Percentiles rank a stretch among this genome's conserved stretches.
These are phyloP conservation scores for Penicillium aurantiogriseum DNA, from an alignment of 2,329 filamentous ascomycete species.

Conservation along the genomic window DNA sequence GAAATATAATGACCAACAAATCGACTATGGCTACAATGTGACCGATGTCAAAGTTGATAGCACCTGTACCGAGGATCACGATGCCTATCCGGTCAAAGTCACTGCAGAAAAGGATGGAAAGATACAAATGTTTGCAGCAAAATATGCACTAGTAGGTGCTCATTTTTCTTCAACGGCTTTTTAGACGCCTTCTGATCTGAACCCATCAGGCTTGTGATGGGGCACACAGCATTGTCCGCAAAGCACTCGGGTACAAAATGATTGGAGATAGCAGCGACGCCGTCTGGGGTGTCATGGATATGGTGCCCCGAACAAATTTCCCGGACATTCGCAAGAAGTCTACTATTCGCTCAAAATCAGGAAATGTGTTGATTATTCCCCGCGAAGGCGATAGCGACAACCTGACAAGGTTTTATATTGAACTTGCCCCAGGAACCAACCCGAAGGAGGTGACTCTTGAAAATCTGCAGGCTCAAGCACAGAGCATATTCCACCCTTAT, in stretches of 20 bases:
- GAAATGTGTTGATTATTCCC: constrained; percentile 52
- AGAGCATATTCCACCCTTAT: constrained; percentile 56
- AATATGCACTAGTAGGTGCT: constrained; percentile 52
- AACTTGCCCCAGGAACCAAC: constrained; percentile 52
- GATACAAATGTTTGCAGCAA: constrained; percentile 46
- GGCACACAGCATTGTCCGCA: constrained; percentile 43
- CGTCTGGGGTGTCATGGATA: constrained; percentile 59
- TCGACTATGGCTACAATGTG: constrained; percentile 58
- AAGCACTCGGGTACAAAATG: constrained; percentile 51
- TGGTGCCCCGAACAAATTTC: constrained; percentile 50
- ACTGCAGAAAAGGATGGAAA: constrained; percentile 44
- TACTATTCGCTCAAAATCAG: constrained; percentile 47
- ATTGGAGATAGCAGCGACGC: constrained; percentile 58
- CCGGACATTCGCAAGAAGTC: constrained; percentile 53
- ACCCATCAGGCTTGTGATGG: constrained; percentile 48
- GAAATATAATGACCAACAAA: constrained; percentile 41
- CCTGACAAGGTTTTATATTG: constrained; percentile 62
- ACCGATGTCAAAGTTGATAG: constrained; percentile 53
- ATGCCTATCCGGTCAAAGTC: constrained; percentile 48
- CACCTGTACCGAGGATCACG: constrained; percentile 33
- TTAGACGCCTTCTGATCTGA: background rate
- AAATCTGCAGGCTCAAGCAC: constrained; percentile 54
- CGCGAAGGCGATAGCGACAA: constrained; percentile 55
- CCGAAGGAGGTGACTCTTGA: constrained; percentile 54
- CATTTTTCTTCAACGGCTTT: background rate